Evolutionary conservation across 2,329 filamentous ascomycete species (phyloP).

Genomic region (Cytospora chrysosperma): DNA sequence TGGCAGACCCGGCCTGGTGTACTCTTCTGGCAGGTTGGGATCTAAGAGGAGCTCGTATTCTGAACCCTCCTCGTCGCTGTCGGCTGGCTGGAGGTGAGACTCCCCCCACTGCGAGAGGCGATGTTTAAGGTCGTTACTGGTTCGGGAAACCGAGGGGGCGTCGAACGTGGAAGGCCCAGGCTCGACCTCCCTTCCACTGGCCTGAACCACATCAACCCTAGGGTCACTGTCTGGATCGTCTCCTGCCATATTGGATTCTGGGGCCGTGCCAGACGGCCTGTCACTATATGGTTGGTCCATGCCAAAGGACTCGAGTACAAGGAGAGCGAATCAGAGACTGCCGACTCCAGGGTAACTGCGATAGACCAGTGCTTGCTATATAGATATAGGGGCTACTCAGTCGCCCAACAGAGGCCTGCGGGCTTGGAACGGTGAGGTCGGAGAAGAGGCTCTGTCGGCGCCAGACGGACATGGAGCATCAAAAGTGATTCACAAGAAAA

Average conservation of each 20-base stretch:
- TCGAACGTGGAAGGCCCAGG: constrained; percentile 22
- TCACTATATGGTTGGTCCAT: constrained; percentile 35
- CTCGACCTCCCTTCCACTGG: constrained; percentile 33
- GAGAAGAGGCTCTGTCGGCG: constrained; percentile 21
- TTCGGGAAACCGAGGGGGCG: constrained; percentile 22
- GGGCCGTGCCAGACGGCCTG: constrained; percentile 36
- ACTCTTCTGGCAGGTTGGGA: constrained; percentile 48
- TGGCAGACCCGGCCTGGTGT: constrained; percentile 35
- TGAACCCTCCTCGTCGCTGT: constrained; percentile 46
- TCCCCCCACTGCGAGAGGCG: constrained; percentile 43
- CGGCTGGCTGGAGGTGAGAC: constrained; percentile 36
- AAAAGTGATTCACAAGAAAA: constrained; percentile 6
- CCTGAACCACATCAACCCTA: constrained; percentile 31
- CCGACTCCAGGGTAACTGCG: constrained; percentile 1
- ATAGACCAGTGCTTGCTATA: constrained; percentile 25
- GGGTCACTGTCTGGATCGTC: constrained; percentile 30
- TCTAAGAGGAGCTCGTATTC: constrained; percentile 59
- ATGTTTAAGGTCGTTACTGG: constrained; percentile 36
- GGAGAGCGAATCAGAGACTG: constrained; percentile 27
- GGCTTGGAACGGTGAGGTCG: constrained; percentile 8
- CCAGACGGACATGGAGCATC: constrained; percentile 29
- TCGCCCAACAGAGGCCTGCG: constrained; percentile 3
- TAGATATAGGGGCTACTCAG: constrained; percentile 28
- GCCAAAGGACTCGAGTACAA: constrained; percentile 24
- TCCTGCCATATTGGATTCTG: constrained; percentile 27